Base-by-base conservation (phyloP, 2,329 filamentous ascomycete species). In the Akanthomyces uredinophilus region DNA sequence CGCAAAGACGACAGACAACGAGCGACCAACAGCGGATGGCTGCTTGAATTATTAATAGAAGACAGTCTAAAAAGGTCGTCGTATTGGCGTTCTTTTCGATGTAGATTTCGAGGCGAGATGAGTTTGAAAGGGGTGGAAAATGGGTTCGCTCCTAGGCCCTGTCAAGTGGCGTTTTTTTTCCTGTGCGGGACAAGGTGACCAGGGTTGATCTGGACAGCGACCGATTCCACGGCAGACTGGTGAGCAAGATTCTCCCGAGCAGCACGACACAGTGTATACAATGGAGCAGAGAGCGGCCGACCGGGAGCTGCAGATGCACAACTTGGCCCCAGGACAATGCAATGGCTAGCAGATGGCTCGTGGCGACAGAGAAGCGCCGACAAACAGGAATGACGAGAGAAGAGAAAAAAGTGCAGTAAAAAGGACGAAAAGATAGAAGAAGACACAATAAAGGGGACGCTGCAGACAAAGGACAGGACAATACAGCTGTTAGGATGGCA, bases 301-400 rank as follows among this genome's bases (percentile, higher is more conserved):
- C 7, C 11, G n/a, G 57, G 6, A 52, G 57, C 24, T 60, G 49
- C 57, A 46, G 57, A 53, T 60, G 57, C 57, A 52, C n/a, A 22
- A 24, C 24, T 47, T 24, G 20, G 47, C 27, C 39, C 39, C 14
- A 16, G 41, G 50, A 29, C 47, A 47, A 47, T 32, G 50, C 37
- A 52, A 37, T 24, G 41, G 14, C 24, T 44, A 20, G 47, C 47
- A 39, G 50, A 44, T 44, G 57, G 50, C 50, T 39, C 29, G 35
- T 32, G 22, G n/a, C 8, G 35, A 10, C 35, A n/a, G 27, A 13
- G 39, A 29, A 27, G 32, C 41, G 22, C 29, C 14, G 44, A 41
- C 14, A 22, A 58, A 22, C 11, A 5, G 39, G 11, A 37, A 13
- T 7, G 37, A 27, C n/a, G 29, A 29, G 16, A 14, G n/a, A 44